Conservation (phyloP, 2,329 filamentous ascomycete species). For the Colletotrichum chlorophyti region DNA sequence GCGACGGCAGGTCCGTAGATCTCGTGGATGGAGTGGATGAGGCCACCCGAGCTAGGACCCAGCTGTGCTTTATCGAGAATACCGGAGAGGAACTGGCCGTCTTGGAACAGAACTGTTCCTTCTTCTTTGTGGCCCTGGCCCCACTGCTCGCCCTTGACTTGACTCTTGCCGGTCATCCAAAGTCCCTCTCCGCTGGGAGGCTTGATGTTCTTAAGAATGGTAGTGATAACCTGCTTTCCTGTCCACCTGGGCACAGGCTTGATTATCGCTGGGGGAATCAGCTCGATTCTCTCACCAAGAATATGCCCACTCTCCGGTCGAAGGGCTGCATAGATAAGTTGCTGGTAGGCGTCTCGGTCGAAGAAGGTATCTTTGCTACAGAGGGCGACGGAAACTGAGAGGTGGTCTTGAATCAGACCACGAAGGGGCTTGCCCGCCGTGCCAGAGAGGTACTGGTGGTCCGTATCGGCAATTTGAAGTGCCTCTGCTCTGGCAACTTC, state of each 20-base stretch:
- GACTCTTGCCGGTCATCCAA: slow-evolving; percentile 79
- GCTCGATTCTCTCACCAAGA: slow-evolving; percentile 79
- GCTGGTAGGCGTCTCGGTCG: slow-evolving; percentile 84
- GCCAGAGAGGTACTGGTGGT: slow-evolving; percentile 94
- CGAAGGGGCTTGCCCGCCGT: slow-evolving; percentile 92
- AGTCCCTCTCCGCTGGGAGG: slow-evolving; percentile 78
- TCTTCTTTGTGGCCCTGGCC: slow-evolving; percentile 74
- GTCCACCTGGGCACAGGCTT: slow-evolving; percentile 89
- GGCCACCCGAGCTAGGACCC: slow-evolving; percentile 82
- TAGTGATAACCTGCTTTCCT: slow-evolving; percentile 94
- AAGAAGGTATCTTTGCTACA: slow-evolving; percentile 94
- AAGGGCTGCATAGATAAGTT: slow-evolving; percentile 89
- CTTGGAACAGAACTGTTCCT: slow-evolving; percentile 79
- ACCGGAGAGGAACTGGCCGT: slow-evolving; percentile 87
- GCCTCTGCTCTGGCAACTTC: slow-evolving; percentile 94
- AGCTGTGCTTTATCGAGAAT: slow-evolving; percentile 97
- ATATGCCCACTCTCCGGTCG: slow-evolving; percentile 92
- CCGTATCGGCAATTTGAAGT: slow-evolving; percentile 90
- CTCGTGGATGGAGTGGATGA: slow-evolving; percentile 93
- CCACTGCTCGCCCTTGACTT: slow-evolving; percentile 83
- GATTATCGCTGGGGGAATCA: slow-evolving; percentile 80
- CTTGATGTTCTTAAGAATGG: slow-evolving; percentile 89
- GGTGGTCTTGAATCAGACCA: slow-evolving; percentile 97
- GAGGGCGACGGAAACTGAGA: slow-evolving; percentile 90
- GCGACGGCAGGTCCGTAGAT: slow-evolving; percentile 88